Conservation (phyloP, 495 filamentous ascomycete genomes). For the Pyronema omphalodes region DNA sequence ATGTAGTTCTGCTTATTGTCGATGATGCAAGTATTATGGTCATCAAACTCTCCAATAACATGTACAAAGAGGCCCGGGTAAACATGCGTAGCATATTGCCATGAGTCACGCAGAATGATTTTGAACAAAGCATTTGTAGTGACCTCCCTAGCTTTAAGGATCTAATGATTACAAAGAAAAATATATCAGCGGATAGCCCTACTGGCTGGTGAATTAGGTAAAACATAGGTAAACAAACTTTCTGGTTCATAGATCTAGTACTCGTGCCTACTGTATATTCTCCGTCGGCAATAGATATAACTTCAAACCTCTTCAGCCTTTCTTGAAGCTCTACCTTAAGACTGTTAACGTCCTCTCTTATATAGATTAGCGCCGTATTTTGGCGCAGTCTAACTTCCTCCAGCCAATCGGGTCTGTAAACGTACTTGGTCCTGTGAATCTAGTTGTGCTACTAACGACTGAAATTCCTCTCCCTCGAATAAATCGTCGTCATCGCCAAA, state of each 20-base stretch:
- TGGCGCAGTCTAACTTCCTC: conserved; percentile 10
- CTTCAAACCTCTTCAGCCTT: conserved; percentile 19
- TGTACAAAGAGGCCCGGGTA: conserved; percentile 59
- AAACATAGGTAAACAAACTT: conserved; percentile 11
- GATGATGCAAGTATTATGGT: conserved; percentile 46
- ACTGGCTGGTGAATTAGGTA: not conserved
- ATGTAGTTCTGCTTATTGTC: conserved; percentile 68
- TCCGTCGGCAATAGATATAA: conserved; percentile 12
- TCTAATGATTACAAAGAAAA: conserved; percentile 28
- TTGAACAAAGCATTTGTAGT: conserved; percentile 42
- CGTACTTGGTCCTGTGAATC: conserved; percentile 24
- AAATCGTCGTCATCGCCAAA: conserved; percentile 38
- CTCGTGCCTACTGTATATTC: conserved; percentile 10
- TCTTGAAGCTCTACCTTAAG: not conserved
- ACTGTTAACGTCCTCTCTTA: not conserved
- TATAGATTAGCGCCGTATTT: not conserved
- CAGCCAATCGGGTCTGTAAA: not conserved
- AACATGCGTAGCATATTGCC: conserved; percentile 55
- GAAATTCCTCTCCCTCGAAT: conserved; percentile 36
- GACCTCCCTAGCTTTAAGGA: conserved; percentile 60
- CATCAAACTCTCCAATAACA: conserved; percentile 60
- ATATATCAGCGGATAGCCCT: not conserved
- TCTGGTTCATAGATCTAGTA: conserved; percentile 8
- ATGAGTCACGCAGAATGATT: conserved; percentile 65
- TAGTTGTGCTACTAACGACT: conserved; percentile 36